Base-by-base conservation (phyloP, 2,329 filamentous ascomycete species). In the Trichoderma sp. region DNA sequence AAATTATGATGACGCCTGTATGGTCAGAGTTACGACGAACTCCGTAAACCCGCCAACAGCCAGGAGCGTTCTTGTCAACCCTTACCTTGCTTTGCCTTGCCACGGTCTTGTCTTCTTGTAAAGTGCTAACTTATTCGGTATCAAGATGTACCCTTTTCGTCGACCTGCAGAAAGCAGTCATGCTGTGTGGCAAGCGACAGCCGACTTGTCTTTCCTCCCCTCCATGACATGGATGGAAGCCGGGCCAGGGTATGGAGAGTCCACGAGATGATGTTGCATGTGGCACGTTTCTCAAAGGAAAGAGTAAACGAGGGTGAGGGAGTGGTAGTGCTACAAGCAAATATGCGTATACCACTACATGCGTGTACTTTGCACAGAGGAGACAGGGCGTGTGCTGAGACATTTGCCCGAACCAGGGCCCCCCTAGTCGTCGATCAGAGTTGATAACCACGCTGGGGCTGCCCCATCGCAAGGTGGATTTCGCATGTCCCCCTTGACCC, bases 221-320 rank as follows among this genome's bases (percentile, higher is more conserved):
- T n/a, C 53, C 35, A 27, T 24, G 52, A 27, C 62, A 53, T 63
- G 67, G 40, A 16, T 69, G 37, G 37, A 53, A 64, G 31, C 49
- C 31, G 55, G 53, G 37, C 53, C 31, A 59, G 67, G 67, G 59
- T 52, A 37, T 52, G 53, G 37, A 5, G 40, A 65, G 68, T 56
- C 68, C 68, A 60, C 68, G 68, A 68, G 63, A 70, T 62, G 68
- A 70, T 68, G 68, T 67, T 70, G 62, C 62, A 67, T 67, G 63
- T 67, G 63, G 63, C 63, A 67, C 63, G 63, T 67, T 67, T 67
- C 63, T 67, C 56, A 55, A 63, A 61, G 62, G 43, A 29, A 47
- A n/a, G 5, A 13, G 43, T 19, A 43, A 11, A 21, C 47, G 47
- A 49, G 47, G 47, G 47, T 43, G 58, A 61, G 63, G 63, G 63